Evolutionary conservation across 2,329 filamentous ascomycete species (phyloP).

Genomic region (Tolypocladium endophyticum): DNA sequence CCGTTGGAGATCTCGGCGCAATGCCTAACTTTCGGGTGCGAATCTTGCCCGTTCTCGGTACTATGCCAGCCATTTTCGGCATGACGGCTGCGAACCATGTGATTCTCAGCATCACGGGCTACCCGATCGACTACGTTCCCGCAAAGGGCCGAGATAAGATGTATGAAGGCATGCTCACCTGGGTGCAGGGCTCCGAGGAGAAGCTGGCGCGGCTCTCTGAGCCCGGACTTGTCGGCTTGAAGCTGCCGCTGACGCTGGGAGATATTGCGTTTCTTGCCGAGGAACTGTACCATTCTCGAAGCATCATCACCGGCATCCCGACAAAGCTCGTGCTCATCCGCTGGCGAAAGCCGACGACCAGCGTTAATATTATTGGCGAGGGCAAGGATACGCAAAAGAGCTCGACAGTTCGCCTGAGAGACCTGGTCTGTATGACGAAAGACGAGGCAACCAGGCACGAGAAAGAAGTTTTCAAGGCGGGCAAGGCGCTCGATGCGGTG

Average conservation of each 20-base stretch:
- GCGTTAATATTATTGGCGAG: constrained; percentile 49
- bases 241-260: constrained; percentile 63
- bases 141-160: constrained; percentile 81
- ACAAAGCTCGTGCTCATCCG: constrained; percentile 71
- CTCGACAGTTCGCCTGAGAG: constrained; percentile 55
- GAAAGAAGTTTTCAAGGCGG: constrained; percentile 63
- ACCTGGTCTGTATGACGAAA: constrained; percentile 86
- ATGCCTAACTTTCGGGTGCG: constrained; percentile 87
- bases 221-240: constrained; percentile 51
- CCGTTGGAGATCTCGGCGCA: constrained; percentile 76
- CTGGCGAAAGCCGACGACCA: constrained; percentile 62
- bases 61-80: constrained; percentile 95
- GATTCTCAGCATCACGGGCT: constrained; percentile 70
- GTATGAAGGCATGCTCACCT: constrained; percentile 73
- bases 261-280: constrained; percentile 86
- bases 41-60: constrained; percentile 91
- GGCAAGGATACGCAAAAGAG: constrained; percentile 66
- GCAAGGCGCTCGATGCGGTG: constrained; percentile 56
- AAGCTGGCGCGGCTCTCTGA: constrained; percentile 46
- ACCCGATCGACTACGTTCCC: constrained; percentile 75
- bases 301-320: constrained; percentile 69
- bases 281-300: constrained; percentile 77
- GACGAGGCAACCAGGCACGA: constrained; percentile 78
- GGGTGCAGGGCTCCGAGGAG: constrained; percentile 70
- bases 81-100: constrained; percentile 88